These are phyloP conservation scores for Bacidia rubella DNA, from an alignment of 495 filamentous ascomycete genomes.

Conservation along the genomic window DNA sequence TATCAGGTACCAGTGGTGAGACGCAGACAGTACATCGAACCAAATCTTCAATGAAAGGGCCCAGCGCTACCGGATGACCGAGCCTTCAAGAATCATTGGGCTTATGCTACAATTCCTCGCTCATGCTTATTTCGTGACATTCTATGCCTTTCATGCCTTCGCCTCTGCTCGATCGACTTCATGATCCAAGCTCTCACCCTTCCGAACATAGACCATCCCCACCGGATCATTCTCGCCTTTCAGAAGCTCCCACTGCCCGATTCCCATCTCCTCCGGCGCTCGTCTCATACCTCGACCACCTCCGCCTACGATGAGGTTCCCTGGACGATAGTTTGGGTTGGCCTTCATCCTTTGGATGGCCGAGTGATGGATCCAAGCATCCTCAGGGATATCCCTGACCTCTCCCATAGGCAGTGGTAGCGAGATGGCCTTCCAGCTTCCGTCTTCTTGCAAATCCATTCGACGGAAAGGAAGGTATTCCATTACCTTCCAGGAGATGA, in stretches of 20 bases:
- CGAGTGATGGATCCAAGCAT: constrained; percentile 56
- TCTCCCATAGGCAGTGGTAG: constrained; percentile 75
- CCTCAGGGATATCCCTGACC: constrained; percentile 62
- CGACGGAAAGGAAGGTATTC: constrained; percentile 74
- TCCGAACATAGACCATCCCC: constrained; percentile 46
- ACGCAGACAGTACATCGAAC: too few species aligned
- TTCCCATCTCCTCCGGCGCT: constrained; percentile 50
- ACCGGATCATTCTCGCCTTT: constrained; percentile 49
- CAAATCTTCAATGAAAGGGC: too few species aligned
- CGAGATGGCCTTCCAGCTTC: constrained; percentile 66
- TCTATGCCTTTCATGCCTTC: background rate
- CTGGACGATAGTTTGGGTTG: constrained; percentile 55
- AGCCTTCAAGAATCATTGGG: too few species aligned
- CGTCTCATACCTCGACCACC: constrained; percentile 55
- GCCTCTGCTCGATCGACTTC: background rate
- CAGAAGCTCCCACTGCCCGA: constrained; percentile 60
- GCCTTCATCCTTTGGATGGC: constrained; percentile 61
- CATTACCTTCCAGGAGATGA: constrained; percentile 69
- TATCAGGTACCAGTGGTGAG: too few species aligned
- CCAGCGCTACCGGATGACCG: too few species aligned
- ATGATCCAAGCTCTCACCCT: constrained; percentile 14
- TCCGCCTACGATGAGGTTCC: constrained; percentile 69
- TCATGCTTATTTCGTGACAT: too few species aligned
- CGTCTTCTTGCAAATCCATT: constrained; percentile 64
- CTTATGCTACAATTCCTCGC: too few species aligned